Base-by-base conservation (phyloP, 495 filamentous ascomycete species). In the Xylaria curta region DNA sequence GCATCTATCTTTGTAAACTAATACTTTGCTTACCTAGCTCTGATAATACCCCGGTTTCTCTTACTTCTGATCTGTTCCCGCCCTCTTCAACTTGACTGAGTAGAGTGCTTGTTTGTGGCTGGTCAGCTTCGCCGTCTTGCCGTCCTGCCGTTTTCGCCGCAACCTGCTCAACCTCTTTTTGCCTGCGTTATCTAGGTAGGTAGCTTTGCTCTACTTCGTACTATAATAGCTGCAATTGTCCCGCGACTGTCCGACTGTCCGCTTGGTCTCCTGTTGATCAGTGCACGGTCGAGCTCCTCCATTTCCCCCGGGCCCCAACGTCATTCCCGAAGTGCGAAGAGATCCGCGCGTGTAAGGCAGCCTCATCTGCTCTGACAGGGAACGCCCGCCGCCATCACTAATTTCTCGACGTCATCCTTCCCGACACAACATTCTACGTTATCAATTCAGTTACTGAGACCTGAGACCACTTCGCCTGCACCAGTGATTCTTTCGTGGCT, bases 331-430 rank as follows among this genome's bases (percentile, higher is more conserved):
- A 28, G 44, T 64, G 26, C 33, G 56, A 31, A 47, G 54, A 51
- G 40, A 36, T 7, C 44, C n/a, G 31, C 66, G 6, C 15, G 46
- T 26, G 46, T 62, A 9, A 54, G 60, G 54, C 44, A 64, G 68
- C 68, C 68, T 70, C 60, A 42, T 49, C 68, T 64, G 24, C 49
- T 59, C 56, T 70, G 49, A 64, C 42, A 60, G 38, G 68, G 58
- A 64, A 47, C 46, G 44, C 33, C 33, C 59, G 13, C 58, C 59
- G 56, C 68, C 59, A 36, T 44, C 28, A 70, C 7, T 44, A 17
- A 24, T 6, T 42, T 42, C 21, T 33, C 59, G 68, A 70, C 68
- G 68, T 70, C 68, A 70, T 70, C 64, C 59, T 19, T 21, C 33
- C 36, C 46, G 4, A 53, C 44, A 19, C 68, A 19, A 44, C 59